Base-by-base conservation (phyloP, 129 eudicot species). In the Erigeron canadensis region DNA sequence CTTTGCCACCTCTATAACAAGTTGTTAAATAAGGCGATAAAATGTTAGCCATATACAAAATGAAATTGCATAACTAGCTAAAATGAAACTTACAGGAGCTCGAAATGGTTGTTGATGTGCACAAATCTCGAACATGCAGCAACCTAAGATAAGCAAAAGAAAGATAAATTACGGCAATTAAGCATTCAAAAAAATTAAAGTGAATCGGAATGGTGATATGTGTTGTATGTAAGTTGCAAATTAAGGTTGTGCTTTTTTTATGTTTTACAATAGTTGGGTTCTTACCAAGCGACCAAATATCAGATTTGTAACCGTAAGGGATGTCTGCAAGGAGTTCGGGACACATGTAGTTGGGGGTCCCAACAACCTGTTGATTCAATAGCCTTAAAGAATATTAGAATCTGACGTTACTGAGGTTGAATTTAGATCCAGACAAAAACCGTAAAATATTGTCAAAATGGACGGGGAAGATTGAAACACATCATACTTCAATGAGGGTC, bases 81-180 rank as follows among this genome's bases (percentile, higher is more conserved):
- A 8, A 21, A 73, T 67, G 45, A 65, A 61, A 83, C 91, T 82
- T 86, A 95, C 99, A 34, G 99, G 84, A 69, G 99, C 99, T 77
- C 88, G 84, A 77, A 95, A 95, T 67, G 99, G 88, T 62, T 87
- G 96, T 71, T 95, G 97, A 71, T 95, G 99, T 37, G 99, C 99
- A 76, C 97, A 96, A 72, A 95, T 90, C 87, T 95, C 99, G 40
- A 95, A 95, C 91, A 90, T 87, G 56, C 99, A 95, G 66, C 99
- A 95, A 51, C 99, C 99, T 94, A 68, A 23, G 65, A 69, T 15
- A 42, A 72, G 2, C 39, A 5, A 67, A 77, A 63, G 37, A 43
- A 16, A 7, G 51, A 70, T n/a, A 18, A 5, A 13, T 40, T 54
- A 12, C 39, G 54, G 57, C 59, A 8, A 16, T 15, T n/a, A 61